These are phyloP conservation scores for Podospora tetraspora DNA, from an alignment of 495 filamentous ascomycete genomes.

Conservation along the genomic window DNA sequence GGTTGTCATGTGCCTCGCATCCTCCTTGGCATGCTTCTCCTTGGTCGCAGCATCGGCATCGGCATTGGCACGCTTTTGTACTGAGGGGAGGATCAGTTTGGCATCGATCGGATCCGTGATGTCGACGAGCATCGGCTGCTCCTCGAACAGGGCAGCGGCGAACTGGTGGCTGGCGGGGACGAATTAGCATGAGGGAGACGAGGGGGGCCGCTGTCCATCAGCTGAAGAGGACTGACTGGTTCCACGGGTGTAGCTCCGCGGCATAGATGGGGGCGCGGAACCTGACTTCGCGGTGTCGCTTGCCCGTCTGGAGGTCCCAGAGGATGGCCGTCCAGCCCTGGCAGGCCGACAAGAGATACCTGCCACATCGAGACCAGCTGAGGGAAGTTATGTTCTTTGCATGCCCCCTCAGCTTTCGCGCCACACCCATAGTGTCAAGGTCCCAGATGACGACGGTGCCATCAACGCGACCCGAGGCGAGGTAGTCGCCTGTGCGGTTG, in stretches of 20 bases:
- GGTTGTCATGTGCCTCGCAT: constrained; percentile 90
- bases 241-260: constrained; percentile 86
- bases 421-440: constrained; percentile 91
- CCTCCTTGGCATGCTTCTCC: constrained; percentile 83
- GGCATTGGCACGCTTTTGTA: constrained; percentile 64
- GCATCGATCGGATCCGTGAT: constrained; percentile 57
- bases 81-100: constrained; percentile 74
- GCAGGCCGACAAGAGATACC: constrained; percentile 89
- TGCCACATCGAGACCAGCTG: constrained; percentile 87
- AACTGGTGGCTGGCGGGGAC: constrained; percentile 58
- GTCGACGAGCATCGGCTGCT: constrained; percentile 83
- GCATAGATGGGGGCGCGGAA: constrained; percentile 93
- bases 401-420: constrained; percentile 87
- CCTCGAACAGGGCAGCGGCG: constrained; percentile 86
- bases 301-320: constrained; percentile 79
- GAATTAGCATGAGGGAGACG: background rate
- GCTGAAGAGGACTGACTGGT: constrained; percentile 58
- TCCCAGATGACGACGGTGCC: constrained; percentile 95
- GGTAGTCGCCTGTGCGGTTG: constrained; percentile 86
- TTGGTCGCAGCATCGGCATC: constrained; percentile 56
- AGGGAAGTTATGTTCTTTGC: constrained; percentile 84
- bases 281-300: constrained; percentile 56
- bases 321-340: constrained; percentile 94
- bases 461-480: constrained; percentile 89
- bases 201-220: background rate